Evolutionary conservation across 2,329 filamentous ascomycete species (phyloP).

Genomic region (Sclerotinia subarctica): DNA sequence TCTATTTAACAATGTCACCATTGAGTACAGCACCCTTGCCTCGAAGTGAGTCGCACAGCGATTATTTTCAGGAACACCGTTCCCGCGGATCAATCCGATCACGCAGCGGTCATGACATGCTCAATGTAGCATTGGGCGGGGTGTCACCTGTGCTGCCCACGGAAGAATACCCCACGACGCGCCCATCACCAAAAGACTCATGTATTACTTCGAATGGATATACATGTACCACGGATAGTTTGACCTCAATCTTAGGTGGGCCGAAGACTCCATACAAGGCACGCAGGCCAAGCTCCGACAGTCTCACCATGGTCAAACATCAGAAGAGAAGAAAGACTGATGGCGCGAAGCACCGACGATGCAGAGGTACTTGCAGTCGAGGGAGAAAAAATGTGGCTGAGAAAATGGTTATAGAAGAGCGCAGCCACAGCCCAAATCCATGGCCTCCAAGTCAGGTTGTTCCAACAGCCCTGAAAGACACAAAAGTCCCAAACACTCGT

Average conservation of each 20-base stretch:
- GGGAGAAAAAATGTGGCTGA: neutral
- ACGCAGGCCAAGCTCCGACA: constrained; percentile 23
- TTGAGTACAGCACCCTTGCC: neutral
- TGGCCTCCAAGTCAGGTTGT: constrained; percentile 22
- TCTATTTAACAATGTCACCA: neutral
- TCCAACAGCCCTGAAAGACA: constrained; percentile 23
- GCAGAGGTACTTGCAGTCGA: constrained; percentile 18
- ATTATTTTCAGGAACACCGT: neutral
- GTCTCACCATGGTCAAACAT: constrained; percentile 28
- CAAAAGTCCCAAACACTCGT: neutral
- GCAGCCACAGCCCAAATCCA: constrained; percentile 18
- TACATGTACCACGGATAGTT: constrained; percentile 25
- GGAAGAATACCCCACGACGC: neutral
- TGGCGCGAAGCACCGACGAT: constrained; percentile 8
- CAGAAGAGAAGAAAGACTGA: constrained; percentile 22
- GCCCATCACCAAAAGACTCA: constrained; percentile 22
- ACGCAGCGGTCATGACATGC: neutral
- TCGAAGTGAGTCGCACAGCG: neutral
- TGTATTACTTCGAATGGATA: constrained; percentile 22
- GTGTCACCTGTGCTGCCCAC: neutral
- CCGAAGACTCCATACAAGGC: constrained; percentile 27
- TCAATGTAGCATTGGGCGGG: neutral
- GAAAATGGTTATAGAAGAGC: constrained; percentile 6
- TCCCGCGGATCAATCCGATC: neutral
- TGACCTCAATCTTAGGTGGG: constrained; percentile 16